Evolutionary conservation across 2,329 filamentous ascomycete genomes (phyloP).

Genomic region (Tolypocladium ophioglossoides): DNA sequence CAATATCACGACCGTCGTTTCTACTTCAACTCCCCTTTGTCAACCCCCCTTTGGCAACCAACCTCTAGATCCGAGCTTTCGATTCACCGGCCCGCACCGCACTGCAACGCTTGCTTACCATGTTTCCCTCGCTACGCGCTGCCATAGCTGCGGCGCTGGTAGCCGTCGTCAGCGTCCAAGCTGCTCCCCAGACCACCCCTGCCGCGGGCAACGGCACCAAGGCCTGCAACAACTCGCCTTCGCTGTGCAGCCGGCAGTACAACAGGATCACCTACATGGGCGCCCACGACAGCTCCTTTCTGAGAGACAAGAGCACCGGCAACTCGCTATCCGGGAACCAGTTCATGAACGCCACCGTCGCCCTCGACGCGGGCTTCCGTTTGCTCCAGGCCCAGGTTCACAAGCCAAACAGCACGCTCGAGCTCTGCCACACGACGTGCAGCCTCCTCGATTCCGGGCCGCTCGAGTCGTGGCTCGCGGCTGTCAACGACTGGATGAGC

Average conservation of each 20-base stretch:
- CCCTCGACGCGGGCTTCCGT: slow-evolving; percentile 60
- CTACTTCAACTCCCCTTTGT: no score
- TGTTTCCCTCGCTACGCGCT: slow-evolving; percentile 13
- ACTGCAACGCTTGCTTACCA: not conserved
- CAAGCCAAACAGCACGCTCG: slow-evolving; percentile 44
- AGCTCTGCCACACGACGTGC: slow-evolving; percentile 63
- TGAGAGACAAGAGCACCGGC: slow-evolving; percentile 51
- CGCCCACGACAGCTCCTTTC: slow-evolving; percentile 63
- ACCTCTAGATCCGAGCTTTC: no score
- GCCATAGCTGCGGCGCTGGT: slow-evolving; percentile 10
- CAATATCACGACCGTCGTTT: no score
- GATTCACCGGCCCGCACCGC: not conserved
- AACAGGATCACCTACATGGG: slow-evolving; percentile 69
- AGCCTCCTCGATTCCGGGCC: slow-evolving; percentile 57
- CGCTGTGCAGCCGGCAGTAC: slow-evolving; percentile 61
- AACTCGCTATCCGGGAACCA: slow-evolving; percentile 62
- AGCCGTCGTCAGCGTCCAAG: slow-evolving; percentile 11
- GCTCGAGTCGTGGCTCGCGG: slow-evolving; percentile 50
- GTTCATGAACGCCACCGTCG: slow-evolving; percentile 60
- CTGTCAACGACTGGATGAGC: slow-evolving; percentile 60
- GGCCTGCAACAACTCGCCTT: slow-evolving; percentile 74
- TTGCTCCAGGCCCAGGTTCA: slow-evolving; percentile 66
- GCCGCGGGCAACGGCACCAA: slow-evolving; percentile 7
- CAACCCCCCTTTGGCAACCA: no score
- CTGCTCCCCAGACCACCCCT: slow-evolving; percentile 11